Base-by-base conservation (phyloP, 768 basidiomycete species). In the Suillus luteus region DNA sequence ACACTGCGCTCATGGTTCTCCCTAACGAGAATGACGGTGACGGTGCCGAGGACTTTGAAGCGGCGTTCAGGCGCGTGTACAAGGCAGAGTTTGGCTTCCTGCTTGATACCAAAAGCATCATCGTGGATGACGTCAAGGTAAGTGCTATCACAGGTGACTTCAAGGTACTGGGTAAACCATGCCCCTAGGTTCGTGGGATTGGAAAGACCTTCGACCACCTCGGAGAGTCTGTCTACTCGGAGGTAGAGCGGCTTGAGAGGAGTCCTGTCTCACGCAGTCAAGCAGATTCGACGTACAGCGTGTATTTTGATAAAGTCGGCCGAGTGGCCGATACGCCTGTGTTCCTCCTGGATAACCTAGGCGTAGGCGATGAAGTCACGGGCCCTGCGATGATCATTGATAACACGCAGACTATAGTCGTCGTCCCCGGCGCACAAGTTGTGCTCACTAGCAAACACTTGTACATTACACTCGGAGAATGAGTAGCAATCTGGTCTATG, bases 361-460 rank as follows among this genome's bases (percentile, higher is more conserved):
- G 78, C 0, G 78, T 87, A 14, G 95, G 95, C 3, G 90, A 94
- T 62, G 78, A 81, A 46, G 79, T 96, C 33, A 76, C 83, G 51
- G 96, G 96, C 9, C 95, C 96, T 10, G 93, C 95, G 41, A 90
- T 98, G 85, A 90, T 99, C 65, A 92, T 97, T 69, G 96, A 99
- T 75, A 82, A 93, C 68, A 98, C 96, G 24, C 96, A 97, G 79
- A 97, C 96, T 27, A 93, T 98, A 65, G 90, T 99, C 38, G 76
- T 99, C 5, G 86, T 94, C 24, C 91, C 93, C 0, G 86, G 83
- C 17, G 86, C 90, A 58, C 84, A 75, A 71, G 90, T 86, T 22
- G 77, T 90, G 9, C 71, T 93, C 62, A 84, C 88, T 55, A 87
- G 85, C 62, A 88, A 86, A 66, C 90, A 92, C 73, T 72, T 95